Evolutionary conservation across 148 eudicot genomes (phyloP).

Genomic region (Heliamphora exappendiculata): DNA sequence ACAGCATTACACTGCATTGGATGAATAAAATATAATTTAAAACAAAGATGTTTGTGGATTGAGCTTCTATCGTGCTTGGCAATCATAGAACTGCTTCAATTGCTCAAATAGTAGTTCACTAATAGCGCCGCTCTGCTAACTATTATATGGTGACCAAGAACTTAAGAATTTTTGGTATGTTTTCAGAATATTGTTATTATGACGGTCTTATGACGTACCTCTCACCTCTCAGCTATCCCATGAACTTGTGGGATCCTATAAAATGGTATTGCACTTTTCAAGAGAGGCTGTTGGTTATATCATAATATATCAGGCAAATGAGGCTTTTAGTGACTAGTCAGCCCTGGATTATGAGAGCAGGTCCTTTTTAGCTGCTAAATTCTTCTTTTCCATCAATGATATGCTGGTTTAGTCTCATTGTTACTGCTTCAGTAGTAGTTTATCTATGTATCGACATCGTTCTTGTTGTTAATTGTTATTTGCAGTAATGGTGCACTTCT

Average conservation of each 20-base stretch:
- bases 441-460: neutral
- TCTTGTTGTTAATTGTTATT: constrained; percentile 3
- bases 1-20: no score
- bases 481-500: constrained; percentile 93
- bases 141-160: neutral
- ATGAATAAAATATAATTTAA: no score
- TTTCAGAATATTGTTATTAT: neutral
- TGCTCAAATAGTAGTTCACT: neutral
- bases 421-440: neutral
- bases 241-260: neutral
- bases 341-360: neutral
- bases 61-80: neutral
- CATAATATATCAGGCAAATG: no score
- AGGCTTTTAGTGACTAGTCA: neutral
- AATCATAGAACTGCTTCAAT: neutral
- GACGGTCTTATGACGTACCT: neutral
- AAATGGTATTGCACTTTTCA: neutral
- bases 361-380: neutral
- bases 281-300: neutral
- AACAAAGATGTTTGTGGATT: no score
- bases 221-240: neutral
- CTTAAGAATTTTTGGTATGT: neutral
- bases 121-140: neutral
- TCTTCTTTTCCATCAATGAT: neutral
- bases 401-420: neutral